These are phyloP conservation scores for Neurospora sp. DNA, from an alignment of 495 filamentous ascomycete genomes.

Conservation along the genomic window DNA sequence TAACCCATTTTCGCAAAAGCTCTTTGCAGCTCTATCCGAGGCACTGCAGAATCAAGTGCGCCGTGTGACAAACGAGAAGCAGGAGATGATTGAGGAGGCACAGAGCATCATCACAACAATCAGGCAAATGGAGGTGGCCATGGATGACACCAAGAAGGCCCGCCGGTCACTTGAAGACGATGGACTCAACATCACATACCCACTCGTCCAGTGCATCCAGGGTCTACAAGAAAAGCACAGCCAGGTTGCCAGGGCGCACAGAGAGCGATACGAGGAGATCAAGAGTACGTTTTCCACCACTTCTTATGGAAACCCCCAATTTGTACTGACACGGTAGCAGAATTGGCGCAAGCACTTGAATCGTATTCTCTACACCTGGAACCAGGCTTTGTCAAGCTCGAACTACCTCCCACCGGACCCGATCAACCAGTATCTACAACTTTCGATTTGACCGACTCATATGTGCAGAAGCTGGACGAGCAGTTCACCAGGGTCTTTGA, in stretches of 20 bases:
- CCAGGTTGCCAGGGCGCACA: constrained; percentile 67
- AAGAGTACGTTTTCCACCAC: constrained; percentile 55
- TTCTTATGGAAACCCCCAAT: not conserved
- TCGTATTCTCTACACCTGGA: constrained; percentile 94
- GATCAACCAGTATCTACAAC: constrained; percentile 64
- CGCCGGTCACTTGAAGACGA: constrained; percentile 45
- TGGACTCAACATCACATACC: constrained; percentile 65
- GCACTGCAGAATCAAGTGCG: constrained; percentile 77
- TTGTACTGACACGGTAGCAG: constrained; percentile 33
- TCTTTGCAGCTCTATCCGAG: constrained; percentile 79
- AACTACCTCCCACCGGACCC: constrained; percentile 67
- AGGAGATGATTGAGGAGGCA: constrained; percentile 77
- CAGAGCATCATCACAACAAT: constrained; percentile 73
- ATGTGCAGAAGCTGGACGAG: constrained; percentile 73
- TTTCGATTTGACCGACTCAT: constrained; percentile 84
- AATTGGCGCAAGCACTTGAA: constrained; percentile 84
- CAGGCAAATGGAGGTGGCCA: constrained; percentile 83
- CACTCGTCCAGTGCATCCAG: constrained; percentile 67
- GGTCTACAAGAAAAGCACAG: constrained; percentile 75
- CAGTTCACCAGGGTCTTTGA: constrained; percentile 93
- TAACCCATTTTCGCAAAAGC: constrained; percentile 33
- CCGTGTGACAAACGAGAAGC: constrained; percentile 74
- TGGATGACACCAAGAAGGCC: constrained; percentile 61
- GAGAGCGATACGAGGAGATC: constrained; percentile 85
- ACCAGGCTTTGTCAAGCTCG: constrained; percentile 66